Evolutionary conservation across 768 basidiomycete genomes (phyloP).

Genomic region (Filobasidium wieringae): DNA sequence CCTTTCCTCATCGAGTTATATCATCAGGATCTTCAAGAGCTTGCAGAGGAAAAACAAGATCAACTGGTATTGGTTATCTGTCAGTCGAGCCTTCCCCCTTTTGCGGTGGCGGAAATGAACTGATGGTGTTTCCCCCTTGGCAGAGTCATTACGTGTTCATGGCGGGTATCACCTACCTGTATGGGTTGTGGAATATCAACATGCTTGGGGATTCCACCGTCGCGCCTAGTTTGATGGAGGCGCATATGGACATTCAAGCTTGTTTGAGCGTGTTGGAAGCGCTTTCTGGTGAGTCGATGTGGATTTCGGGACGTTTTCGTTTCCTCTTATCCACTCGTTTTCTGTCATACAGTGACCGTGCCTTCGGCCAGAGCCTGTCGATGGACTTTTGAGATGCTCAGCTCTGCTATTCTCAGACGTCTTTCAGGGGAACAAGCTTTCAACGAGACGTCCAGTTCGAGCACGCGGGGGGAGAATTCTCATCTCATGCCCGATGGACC

Average conservation of each 20-base stretch:
- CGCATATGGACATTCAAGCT: conserved; percentile 37
- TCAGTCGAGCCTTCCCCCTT: conserved; percentile 15
- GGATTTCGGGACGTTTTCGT: background rate
- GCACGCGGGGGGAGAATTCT: background rate
- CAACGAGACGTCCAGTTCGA: background rate
- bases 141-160: conserved; percentile 38
- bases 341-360: conserved; percentile 15
- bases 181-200: conserved; percentile 39
- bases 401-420: conserved; percentile 17
- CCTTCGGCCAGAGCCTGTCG: conserved; percentile 20
- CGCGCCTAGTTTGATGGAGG: conserved; percentile 35
- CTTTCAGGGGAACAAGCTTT: conserved; percentile 16
- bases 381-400: conserved; percentile 23
- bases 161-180: conserved; percentile 39
- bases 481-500: background rate
- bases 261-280: conserved; percentile 36
- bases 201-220: conserved; percentile 33
- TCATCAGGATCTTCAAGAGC: conserved; percentile 37
- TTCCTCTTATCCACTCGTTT: background rate
- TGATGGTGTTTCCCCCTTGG: background rate
- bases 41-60: conserved; percentile 40
- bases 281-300: conserved; percentile 31
- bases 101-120: conserved; percentile 2
- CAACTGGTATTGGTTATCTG: conserved; percentile 39
- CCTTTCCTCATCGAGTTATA: conserved; percentile 38